Conservation (phyloP, 2,329 filamentous ascomycete species). For the Fusarium pilosicola region DNA sequence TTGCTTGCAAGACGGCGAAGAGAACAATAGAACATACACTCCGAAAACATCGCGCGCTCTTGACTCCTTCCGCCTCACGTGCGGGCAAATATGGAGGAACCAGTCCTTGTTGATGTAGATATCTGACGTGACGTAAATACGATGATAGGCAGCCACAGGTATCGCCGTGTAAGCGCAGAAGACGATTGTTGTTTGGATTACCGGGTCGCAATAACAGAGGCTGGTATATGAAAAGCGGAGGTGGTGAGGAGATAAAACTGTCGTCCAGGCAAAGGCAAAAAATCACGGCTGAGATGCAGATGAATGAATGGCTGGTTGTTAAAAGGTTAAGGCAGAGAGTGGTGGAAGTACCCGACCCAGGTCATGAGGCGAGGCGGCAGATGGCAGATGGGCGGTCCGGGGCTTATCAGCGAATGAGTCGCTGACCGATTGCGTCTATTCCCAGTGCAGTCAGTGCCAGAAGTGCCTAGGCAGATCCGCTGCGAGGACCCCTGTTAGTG, state of each 20-base stretch:
- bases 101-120: slow-evolving; percentile 17
- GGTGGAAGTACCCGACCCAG: slow-evolving; percentile 21
- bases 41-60: slow-evolving; percentile 66
- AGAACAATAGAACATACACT: slow-evolving; percentile 72
- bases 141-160: slow-evolving; percentile 21
- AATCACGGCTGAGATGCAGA: slow-evolving; percentile 33
- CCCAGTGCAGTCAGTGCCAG: slow-evolving; percentile 18
- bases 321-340: slow-evolving; percentile 17
- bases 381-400: slow-evolving; percentile 37
- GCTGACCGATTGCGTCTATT: slow-evolving; percentile 41
- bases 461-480: slow-evolving; percentile 37
- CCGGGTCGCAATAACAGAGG: slow-evolving; percentile 4
- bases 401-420: slow-evolving; percentile 43
- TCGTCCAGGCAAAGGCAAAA: slow-evolving; percentile 25
- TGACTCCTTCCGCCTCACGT: slow-evolving; percentile 49
- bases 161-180: slow-evolving; percentile 32
- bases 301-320: slow-evolving; percentile 26
- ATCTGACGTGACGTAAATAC: slow-evolving; percentile 39
- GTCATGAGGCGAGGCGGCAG: slow-evolving; percentile 44
- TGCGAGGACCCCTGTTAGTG: slow-evolving; percentile 31
- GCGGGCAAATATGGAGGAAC: slow-evolving; percentile 24
- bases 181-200: slow-evolving; percentile 7
- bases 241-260: slow-evolving; percentile 12
- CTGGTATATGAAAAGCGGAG: slow-evolving; percentile 2
- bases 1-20: neutral